Base-by-base conservation (phyloP, 495 filamentous ascomycete species). In the Podospora fimiseda region DNA sequence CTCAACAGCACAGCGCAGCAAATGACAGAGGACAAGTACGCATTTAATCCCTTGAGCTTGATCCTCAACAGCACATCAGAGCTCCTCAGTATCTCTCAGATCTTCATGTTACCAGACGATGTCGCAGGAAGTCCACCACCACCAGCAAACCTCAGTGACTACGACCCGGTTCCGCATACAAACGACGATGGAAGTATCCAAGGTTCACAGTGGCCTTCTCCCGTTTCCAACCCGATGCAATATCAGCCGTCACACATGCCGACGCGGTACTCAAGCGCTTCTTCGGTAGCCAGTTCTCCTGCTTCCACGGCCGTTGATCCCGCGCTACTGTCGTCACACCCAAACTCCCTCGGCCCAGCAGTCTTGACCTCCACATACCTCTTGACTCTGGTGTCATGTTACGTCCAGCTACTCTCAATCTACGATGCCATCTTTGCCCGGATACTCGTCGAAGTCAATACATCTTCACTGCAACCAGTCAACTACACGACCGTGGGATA, bases 11-110 rank as follows among this genome's bases (percentile, higher is more conserved):
- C 23, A 15, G 3, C 21, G 4, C 43, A 3, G 5, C 14, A 3
- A 2, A n/a, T 22, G 3, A 30, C 23, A 23, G 23, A 47, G 44
- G 11, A 15, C 15, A 27, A 2, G 14, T 20, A 33, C 23, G 23
- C 14, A 9, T 33, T 33, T 23, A 24, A 47, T 23, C 44, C 44
- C 8, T 18, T 47, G n/a, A n/a, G 9, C 9, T 47, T 23, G 4
- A 23, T 47, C 44, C 44, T 47, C 21, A 47, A 22, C 13, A 47
- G 44, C 23, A 47, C 44, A 20, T 47, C 11, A 16, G 44, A 47
- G 4, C n/a, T 47, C 14, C 15, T 47, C 2, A 23, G 16, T 3
- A 27, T 47, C 44, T 47, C 44, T n/a, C 44, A 47, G 16, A 23
- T 47, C n/a, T 47, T 47, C 23, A 20, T 4, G 5, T 9, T 5